Evolutionary conservation across 2,329 filamentous ascomycete genomes (phyloP), one percentile per base, ranked within the genome.

Genomic region (Hymenoscyphus scutula): DNA sequence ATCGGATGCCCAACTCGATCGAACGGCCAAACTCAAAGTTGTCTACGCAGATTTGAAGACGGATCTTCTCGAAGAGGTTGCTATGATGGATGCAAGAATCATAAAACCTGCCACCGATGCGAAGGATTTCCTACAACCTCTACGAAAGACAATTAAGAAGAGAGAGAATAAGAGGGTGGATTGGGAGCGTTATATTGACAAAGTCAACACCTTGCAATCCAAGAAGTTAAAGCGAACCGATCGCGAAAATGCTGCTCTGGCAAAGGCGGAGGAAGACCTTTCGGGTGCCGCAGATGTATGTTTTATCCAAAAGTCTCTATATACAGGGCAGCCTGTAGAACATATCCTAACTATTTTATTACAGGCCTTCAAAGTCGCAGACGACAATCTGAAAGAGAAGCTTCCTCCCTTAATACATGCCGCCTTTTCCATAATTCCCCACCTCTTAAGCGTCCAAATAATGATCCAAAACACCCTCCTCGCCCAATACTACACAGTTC

Each of bases 71-170:
- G 85, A 87, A 64, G 91, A 95, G 72, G 80, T 95, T 62, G 80
- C 78, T 62, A 81, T 85, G 69, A 89, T 96, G 67, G 89, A 94
- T 67, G 77, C 80, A 10, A 84, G 85, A 67, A 83, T 95, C 66
- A 84, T 93, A 59, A 81, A 81, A 62, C 90, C 91, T 0, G 89
- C 88, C 3, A 84, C 84, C 62, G 83, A 89, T 59, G 89, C 89
- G 7, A 89, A 86, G 70, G 85, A 88, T 59, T 84, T 79, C 60
- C 81, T 94, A 64, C 84, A 87, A 67, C 87, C 89, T 1, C 81
- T 95, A 73, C 88, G 89, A 71, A 95, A 92, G 77, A 88, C 87
- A 1, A 91, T 96, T 72, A 95, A 94, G 77, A 92, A 91, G 75
- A 81, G 92, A 55, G 90, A 95, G 73, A 90, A 93, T 70, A 90